Evolutionary conservation across 2,329 filamentous ascomycete genomes (phyloP).

Genomic region (Reticulascus tulasneorum): DNA sequence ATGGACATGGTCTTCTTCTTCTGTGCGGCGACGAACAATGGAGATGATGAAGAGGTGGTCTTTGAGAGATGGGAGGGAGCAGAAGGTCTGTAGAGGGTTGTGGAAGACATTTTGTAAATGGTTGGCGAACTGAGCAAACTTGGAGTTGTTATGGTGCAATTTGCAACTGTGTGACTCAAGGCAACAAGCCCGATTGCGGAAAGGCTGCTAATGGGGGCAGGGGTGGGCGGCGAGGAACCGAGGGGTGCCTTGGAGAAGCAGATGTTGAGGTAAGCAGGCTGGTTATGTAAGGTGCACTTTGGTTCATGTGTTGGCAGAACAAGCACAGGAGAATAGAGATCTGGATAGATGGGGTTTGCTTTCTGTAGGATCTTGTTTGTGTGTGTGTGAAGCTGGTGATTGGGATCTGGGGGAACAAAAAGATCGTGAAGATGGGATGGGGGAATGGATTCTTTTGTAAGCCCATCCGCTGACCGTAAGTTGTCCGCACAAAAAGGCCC

Average conservation of each 20-base stretch:
- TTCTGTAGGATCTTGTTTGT: constrained; percentile 4
- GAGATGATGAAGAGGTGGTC: constrained; percentile 30
- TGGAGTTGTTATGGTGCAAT: constrained; percentile 14
- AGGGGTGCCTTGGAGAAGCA: too few relatives aligned
- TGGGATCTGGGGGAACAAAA: too few relatives aligned
- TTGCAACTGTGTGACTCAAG: constrained; percentile 14
- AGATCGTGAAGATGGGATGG: constrained; percentile 1
- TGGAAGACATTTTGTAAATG: constrained; percentile 26
- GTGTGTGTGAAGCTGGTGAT: constrained; percentile 6
- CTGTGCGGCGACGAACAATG: constrained; percentile 30
- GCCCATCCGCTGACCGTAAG: too few relatives aligned
- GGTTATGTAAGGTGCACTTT: too few relatives aligned
- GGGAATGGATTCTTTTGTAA: too few relatives aligned
- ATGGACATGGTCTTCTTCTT: constrained; percentile 89
- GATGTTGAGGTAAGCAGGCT: too few relatives aligned
- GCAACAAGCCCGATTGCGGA: too few relatives aligned
- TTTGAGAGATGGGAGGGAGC: constrained; percentile 22
- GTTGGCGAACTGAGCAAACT: constrained; percentile 6
- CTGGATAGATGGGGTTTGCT: constrained; percentile 7
- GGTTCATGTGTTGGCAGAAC: too few relatives aligned
- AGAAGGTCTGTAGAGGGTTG: constrained; percentile 17
- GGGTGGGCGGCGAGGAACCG: too few relatives aligned
- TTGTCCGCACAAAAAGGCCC: too few relatives aligned
- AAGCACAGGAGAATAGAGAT: too few relatives aligned
- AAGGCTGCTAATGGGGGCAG: too few relatives aligned